Evolutionary conservation across 73 alveolate species (phyloP).

Genomic region (Effrenium voratum): DNA sequence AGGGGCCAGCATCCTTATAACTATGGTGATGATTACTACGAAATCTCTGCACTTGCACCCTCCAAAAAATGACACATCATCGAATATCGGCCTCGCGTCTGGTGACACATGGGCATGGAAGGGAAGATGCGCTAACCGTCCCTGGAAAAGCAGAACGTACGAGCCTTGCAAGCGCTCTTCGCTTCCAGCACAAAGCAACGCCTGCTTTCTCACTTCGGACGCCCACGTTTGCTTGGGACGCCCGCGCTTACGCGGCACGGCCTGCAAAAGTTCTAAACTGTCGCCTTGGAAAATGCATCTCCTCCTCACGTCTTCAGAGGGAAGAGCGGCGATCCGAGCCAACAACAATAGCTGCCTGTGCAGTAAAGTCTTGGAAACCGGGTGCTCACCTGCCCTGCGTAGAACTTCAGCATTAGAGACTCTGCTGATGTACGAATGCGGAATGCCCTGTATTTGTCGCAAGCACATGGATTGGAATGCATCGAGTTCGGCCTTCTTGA

Average conservation of each 20-base stretch:
- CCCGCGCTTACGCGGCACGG: background rate
- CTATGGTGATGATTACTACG: too few relatives aligned
- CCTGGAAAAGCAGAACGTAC: background rate
- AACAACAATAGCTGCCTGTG: background rate
- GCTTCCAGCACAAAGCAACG: background rate
- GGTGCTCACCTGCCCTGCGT: background rate
- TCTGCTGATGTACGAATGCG: background rate
- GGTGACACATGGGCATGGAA: background rate
- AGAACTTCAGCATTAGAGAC: background rate
- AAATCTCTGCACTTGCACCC: too few relatives aligned
- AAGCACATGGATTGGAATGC: background rate
- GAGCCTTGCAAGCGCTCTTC: background rate
- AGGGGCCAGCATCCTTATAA: too few relatives aligned
- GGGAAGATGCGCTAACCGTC: background rate
- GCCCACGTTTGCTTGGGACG: background rate
- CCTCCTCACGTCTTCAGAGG: background rate
- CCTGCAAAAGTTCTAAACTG: background rate
- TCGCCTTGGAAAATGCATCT: background rate
- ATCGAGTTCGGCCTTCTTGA: background rate
- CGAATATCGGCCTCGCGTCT: too few relatives aligned
- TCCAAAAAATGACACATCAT: too few relatives aligned
- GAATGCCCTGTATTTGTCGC: background rate
- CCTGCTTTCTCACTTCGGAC: background rate
- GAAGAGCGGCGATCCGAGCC: background rate
- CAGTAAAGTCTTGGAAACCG: background rate